These are phyloP conservation scores for Solanum ahanhuiri DNA, from an alignment of 257 asterid genomes.

Conservation along the genomic window DNA sequence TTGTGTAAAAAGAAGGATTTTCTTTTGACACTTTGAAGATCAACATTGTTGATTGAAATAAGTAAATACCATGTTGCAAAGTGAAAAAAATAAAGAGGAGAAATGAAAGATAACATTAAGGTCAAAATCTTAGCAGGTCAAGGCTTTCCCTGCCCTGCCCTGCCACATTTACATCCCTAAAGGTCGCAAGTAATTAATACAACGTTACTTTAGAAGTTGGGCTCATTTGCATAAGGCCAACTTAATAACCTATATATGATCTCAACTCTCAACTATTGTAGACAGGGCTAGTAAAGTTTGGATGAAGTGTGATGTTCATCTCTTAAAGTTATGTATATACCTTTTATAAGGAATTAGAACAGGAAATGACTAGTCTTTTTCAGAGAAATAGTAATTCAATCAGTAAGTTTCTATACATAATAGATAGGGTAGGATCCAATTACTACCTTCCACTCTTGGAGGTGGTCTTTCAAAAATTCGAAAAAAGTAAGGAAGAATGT, in stretches of 20 bases:
- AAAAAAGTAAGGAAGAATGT: neutral
- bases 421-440: neutral
- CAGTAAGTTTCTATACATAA: neutral
- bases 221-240: neutral
- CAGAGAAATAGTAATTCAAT: neutral
- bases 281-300: neutral
- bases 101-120: neutral
- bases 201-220: neutral
- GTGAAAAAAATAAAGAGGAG: neutral
- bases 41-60: too few species aligned
- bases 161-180: neutral
- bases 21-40: too few species aligned
- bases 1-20: too few species aligned
- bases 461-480: neutral
- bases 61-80: neutral
- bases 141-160: neutral
- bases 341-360: neutral
- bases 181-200: neutral
- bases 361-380: neutral
- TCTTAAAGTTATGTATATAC: neutral
- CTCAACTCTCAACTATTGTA: neutral
- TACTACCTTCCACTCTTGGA: neutral
- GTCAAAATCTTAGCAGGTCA: neutral
- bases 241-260: neutral
- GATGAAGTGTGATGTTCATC: neutral